phyloP scores from a whole-genome alignment of 352 stramenopile genomes.

The Phytopythium oedochilum region DNA sequence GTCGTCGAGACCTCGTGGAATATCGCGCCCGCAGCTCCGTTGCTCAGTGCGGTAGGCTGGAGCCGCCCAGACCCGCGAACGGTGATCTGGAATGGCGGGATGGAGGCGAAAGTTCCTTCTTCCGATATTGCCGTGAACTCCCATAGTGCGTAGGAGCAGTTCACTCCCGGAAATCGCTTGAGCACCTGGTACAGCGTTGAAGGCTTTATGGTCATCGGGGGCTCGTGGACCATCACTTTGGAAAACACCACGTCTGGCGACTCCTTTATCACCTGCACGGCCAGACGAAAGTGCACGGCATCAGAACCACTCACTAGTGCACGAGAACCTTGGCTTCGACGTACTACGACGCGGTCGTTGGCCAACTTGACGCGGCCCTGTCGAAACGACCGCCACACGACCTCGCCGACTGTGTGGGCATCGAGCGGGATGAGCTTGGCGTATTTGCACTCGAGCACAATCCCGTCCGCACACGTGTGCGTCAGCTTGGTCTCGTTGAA shows the following conservation, averaged over 20 bases:
- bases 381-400: not conserved
- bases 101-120: not conserved
- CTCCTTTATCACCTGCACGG: not conserved
- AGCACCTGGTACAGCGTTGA: not conserved
- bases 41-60: not conserved
- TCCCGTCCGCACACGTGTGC: not conserved
- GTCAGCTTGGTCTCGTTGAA: not conserved
- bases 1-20: not conserved
- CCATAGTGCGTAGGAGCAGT: not conserved
- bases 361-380: not conserved
- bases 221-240: not conserved
- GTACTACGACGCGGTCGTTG: not conserved
- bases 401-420: not conserved
- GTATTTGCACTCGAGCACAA: not conserved
- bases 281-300: no score
- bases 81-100: not conserved
- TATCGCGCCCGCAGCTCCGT: not conserved
- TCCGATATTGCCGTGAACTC: not conserved
- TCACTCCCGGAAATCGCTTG: not conserved
- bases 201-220: not conserved
- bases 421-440: not conserved
- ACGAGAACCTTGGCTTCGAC: no score
- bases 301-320: no score
- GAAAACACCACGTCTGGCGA: not conserved
- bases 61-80: not conserved